Evolutionary conservation across 1,284 basidiomycete genomes (phyloP).

Genomic region (Sanghuangporus sanghuang): DNA sequence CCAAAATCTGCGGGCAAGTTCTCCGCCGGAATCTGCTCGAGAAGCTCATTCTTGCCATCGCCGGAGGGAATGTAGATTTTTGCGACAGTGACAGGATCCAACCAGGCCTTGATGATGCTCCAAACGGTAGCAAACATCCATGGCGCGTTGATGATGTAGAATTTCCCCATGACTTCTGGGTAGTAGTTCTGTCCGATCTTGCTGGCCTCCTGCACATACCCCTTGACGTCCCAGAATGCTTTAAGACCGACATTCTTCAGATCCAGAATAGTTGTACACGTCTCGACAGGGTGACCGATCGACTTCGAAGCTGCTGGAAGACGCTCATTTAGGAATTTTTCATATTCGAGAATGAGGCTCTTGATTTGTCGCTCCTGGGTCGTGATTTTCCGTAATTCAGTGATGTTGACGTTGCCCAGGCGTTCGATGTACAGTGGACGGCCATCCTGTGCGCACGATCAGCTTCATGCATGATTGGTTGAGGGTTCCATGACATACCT

Average conservation of each 20-base stretch:
- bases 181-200: slow-evolving; percentile 89
- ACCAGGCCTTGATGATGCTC: slow-evolving; percentile 86
- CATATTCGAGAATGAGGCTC: slow-evolving; percentile 91
- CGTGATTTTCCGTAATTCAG: slow-evolving; percentile 76
- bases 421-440: slow-evolving; percentile 95
- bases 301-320: slow-evolving; percentile 78
- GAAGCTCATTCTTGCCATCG: slow-evolving; percentile 63
- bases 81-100: slow-evolving; percentile 90
- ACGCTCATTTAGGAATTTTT: slow-evolving; percentile 77
- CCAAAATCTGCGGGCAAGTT: slow-evolving; percentile 86
- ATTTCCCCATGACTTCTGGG: slow-evolving; percentile 93
- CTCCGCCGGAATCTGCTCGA: slow-evolving; percentile 78
- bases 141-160: slow-evolving; percentile 94
- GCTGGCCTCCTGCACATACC: slow-evolving; percentile 81
- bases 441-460: slow-evolving; percentile 60
- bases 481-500: slow-evolving; percentile 46
- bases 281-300: slow-evolving; percentile 86
- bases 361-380: slow-evolving; percentile 87
- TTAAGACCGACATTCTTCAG: slow-evolving; percentile 77
- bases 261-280: slow-evolving; percentile 98
- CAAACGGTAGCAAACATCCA: slow-evolving; percentile 91
- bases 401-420: slow-evolving; percentile 87
- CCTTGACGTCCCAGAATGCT: slow-evolving; percentile 90
- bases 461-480: not conserved
- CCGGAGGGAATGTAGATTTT: slow-evolving; percentile 82